These are phyloP conservation scores for Colletotrichum sp. DNA, from an alignment of 2,329 filamentous ascomycete species.

Conservation along the genomic window DNA sequence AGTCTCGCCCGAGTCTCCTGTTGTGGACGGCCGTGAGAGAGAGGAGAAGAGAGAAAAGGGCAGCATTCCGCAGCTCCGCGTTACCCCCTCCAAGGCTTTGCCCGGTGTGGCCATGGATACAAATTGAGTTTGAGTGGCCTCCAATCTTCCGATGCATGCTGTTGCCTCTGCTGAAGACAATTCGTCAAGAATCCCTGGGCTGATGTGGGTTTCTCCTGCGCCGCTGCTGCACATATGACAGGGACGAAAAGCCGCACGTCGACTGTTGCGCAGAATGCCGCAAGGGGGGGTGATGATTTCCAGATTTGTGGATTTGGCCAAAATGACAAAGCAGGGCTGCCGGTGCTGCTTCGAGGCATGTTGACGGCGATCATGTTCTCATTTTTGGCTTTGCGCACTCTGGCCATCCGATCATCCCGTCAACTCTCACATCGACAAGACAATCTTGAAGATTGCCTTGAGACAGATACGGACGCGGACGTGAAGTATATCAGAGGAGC, in stretches of 20 bases:
- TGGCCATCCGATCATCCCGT: background rate
- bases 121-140: background rate
- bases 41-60: background rate
- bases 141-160: background rate
- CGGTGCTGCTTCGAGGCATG: background rate
- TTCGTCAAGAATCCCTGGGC: background rate
- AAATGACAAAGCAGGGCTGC: background rate
- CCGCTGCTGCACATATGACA: constrained; percentile 4
- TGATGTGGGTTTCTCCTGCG: background rate
- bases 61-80: background rate
- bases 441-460: background rate
- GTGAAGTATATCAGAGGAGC: background rate
- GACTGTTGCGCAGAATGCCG: background rate
- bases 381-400: background rate
- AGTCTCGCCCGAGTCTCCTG: background rate
- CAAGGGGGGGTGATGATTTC: constrained; percentile 2
- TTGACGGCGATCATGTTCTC: background rate
- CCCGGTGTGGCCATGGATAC: background rate
- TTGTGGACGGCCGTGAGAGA: background rate
- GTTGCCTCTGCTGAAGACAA: background rate
- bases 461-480: background rate
- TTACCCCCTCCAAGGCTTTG: background rate
- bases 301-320: background rate
- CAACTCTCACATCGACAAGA: background rate
- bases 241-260: background rate